Base-by-base conservation (phyloP, 352 stramenopile genomes). In the Pseudoperonospora humuli region DNA sequence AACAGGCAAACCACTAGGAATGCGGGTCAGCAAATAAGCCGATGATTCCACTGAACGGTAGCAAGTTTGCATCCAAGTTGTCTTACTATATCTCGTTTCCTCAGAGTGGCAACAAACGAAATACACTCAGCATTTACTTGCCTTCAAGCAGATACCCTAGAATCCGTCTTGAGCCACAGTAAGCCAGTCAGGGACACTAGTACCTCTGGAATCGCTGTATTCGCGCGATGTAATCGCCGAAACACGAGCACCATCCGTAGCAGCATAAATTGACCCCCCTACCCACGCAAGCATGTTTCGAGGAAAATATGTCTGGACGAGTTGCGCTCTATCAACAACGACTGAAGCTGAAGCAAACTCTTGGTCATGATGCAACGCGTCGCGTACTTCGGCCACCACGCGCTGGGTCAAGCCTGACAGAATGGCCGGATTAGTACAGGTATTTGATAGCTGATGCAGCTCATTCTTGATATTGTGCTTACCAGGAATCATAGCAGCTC, bases 401-500 rank as follows among this genome's bases (percentile, higher is more conserved):
- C 79, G 70, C 18, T 64, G 54, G 11, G 59, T 36, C 28, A 92
- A 79, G 6, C 76, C 76, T 86, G 19, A 14, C 7, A 43, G 41
- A 33, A 45, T 10, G 56, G 15, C 24, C 7, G 7, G 5, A 37
- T 54, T 21, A 38, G n/a, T 9, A 19, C n/a, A 1, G 36, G 8
- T 19, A 26, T n/a, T n/a, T n/a, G n/a, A n/a, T 5, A 36, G 9
- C 8, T 39, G 15, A 7, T 5, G 9, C 15, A 8, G 19, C 15
- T 17, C 14, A 3, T 21, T 27, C 0, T 17, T 23, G n/a, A 28
- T 11, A 14, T 29, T 6, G 20, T 36, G 23, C 39, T 26, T 61
- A 83, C 75, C 75, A 43, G 77, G 75, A 42, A 93, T 62, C 81
- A 93, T 93, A 25, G 70, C 62, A 2, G 67, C 71, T 28, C 81